Percentiles rank a stretch among this genome's conserved stretches.
Evolutionary conservation across 768 basidiomycete genomes (phyloP).

Genomic region (Tylopilus felleus): DNA sequence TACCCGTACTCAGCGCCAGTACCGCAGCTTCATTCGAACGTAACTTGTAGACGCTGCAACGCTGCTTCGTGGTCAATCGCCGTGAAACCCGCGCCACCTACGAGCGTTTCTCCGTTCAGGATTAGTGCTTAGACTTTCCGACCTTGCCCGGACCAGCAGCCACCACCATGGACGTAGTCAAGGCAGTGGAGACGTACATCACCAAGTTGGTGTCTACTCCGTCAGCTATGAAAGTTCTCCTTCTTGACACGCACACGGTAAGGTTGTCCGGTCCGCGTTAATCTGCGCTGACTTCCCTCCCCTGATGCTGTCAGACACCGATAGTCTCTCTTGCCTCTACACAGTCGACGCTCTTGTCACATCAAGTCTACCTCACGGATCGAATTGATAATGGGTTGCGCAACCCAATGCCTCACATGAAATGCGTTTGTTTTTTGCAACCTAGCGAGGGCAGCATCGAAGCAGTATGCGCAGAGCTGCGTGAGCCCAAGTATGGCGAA

Average conservation of each 20-base stretch:
- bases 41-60: background rate
- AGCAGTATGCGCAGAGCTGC: constrained; percentile 78
- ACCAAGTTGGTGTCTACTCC: constrained; percentile 84
- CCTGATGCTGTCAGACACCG: constrained; percentile 63
- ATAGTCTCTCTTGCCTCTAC: constrained; percentile 94
- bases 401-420: constrained; percentile 93
- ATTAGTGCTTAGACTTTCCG: background rate
- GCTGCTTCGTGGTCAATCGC: background rate
- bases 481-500: constrained; percentile 92
- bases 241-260: constrained; percentile 93
- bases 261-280: constrained; percentile 20
- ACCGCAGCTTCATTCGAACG: no score
- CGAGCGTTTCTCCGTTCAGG: background rate
- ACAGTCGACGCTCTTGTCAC: constrained; percentile 87
- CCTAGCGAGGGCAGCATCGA: constrained; percentile 79
- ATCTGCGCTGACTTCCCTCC: background rate
- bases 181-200: constrained; percentile 93
- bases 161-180: constrained; percentile 81
- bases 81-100: background rate
- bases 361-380: constrained; percentile 98
- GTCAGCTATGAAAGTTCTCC: constrained; percentile 89
- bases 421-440: constrained; percentile 92
- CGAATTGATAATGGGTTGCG: constrained; percentile 92
- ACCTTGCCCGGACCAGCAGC: background rate
- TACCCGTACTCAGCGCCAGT: background rate